phyloP scores from a whole-genome alignment of 208 protist genomes.

The Leishmania arabica region DNA sequence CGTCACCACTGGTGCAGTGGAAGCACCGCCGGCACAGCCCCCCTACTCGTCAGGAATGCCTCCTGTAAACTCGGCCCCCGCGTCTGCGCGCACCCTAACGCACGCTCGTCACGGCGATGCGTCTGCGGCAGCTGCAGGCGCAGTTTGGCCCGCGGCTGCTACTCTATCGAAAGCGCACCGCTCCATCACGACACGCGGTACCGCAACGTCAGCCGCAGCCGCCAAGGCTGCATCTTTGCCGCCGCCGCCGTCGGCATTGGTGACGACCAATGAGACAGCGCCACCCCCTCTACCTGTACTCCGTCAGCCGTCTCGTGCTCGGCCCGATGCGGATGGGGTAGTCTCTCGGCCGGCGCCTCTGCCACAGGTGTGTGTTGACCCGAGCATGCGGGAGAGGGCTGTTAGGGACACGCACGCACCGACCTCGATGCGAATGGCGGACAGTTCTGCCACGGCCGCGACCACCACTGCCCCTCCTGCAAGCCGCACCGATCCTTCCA shows the following conservation, averaged over 20 bases:
- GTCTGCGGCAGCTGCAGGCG: not conserved
- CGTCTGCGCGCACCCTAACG: not conserved
- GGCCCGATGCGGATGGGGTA: not conserved
- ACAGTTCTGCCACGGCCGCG: not conserved
- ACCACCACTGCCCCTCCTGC: not conserved
- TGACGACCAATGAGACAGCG: not conserved
- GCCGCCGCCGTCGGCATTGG: not conserved
- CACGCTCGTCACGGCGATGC: not conserved
- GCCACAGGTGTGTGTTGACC: not conserved
- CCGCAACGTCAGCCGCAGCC: not conserved
- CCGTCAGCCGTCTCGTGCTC: not conserved
- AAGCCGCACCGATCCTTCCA: not conserved
- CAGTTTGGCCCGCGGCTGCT: not conserved
- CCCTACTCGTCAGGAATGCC: not conserved
- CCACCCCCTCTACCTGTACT: not conserved
- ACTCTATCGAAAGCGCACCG: not conserved
- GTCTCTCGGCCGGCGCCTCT: constrained; percentile 3
- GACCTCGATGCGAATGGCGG: not conserved
- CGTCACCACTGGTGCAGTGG: not conserved
- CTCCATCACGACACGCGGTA: constrained; percentile 6
- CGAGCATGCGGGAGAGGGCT: not conserved
- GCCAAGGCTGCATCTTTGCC: not conserved
- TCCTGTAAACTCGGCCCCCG: not conserved
- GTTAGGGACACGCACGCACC: not conserved
- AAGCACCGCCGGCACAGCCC: not conserved